phyloP scores from a whole-genome alignment of 78 protist genomes.

The Protostelium mycophagum region DNA sequence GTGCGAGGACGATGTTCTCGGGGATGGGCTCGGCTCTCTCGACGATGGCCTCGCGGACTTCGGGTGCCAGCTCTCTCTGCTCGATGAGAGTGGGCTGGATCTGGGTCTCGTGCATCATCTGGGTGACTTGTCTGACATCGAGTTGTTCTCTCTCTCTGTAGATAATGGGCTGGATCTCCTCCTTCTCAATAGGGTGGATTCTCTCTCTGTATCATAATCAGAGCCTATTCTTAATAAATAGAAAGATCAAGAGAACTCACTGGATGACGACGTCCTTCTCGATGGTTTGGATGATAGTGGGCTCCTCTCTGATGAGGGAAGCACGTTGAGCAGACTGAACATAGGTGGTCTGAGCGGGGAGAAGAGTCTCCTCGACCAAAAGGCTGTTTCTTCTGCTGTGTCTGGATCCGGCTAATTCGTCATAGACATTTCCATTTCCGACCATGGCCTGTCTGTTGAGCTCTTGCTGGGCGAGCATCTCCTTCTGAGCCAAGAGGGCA shows the following conservation, averaged over 20 bases:
- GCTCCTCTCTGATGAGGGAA: not conserved
- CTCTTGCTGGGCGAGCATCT: no score
- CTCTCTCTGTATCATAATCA: not conserved
- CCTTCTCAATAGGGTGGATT: not conserved
- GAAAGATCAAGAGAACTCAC: not conserved
- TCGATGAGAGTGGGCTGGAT: not conserved
- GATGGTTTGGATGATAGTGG: not conserved
- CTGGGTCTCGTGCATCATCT: not conserved
- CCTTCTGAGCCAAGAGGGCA: conserved; percentile 1
- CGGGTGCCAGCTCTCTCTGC: not conserved
- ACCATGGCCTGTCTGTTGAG: not conserved
- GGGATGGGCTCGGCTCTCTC: not conserved
- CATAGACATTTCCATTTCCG: not conserved
- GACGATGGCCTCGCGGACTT: not conserved
- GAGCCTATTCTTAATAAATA: not conserved
- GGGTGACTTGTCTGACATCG: not conserved
- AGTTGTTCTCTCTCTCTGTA: not conserved
- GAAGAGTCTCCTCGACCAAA: not conserved
- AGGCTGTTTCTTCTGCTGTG: not conserved
- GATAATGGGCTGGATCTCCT: not conserved
- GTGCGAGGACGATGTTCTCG: not conserved
- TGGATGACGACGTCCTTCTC: not conserved
- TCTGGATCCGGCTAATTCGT: not conserved
- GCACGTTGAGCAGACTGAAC: not conserved
- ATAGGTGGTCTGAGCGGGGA: not conserved